Evolutionary conservation across 1,284 basidiomycete species (phyloP), one percentile per base, ranked within the genome.

Genomic region (Cryptococcus sp.): DNA sequence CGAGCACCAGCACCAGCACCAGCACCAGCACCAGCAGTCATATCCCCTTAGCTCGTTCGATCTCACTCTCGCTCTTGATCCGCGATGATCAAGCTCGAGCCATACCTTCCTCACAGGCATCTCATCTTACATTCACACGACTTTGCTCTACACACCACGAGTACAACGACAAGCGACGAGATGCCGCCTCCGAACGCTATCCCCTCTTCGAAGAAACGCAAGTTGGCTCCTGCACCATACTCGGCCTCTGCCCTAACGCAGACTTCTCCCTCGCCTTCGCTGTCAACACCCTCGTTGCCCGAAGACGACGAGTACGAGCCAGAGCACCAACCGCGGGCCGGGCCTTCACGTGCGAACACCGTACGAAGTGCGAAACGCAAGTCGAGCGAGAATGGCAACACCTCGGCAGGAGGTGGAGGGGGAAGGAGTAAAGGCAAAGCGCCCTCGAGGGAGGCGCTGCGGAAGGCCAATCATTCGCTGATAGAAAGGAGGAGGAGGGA

Each of bases 391-490:
- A 39, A 43, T 25, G 51, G 19, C 51, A 39, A 6, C 22, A 20
- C 23, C 35, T 20, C 8, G 50, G 15, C 43, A 42, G 22, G 19
- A 1, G 40, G 51, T 15, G 43, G 17, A 19, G 51, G 17, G 41
- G 23, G 22, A 13, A 46, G 42, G 47, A 41, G 20, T 13, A 55
- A 52, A 8, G n/a, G 17, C 22, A 43, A 47, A 52, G 27, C 19
- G 20, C 20, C n/a, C 27, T 73, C 72, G 11, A 62, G 76, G 43
- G 78, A 79, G 50, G 65, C 66, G 38, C 55, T 79, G 22, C 57
- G 78, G 17, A 79, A 78, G 56, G 76, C 75, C 20, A 79, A 79
- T 60, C 78, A 79, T 60, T 71, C 68, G 25, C 55, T 77, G 58
- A 79, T 79, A 22, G 78, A 79, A 65, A 61, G 75, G 11, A 60